phyloP scores from a whole-genome alignment of 2,329 filamentous ascomycete genomes.

The Neonectria magnoliae region DNA sequence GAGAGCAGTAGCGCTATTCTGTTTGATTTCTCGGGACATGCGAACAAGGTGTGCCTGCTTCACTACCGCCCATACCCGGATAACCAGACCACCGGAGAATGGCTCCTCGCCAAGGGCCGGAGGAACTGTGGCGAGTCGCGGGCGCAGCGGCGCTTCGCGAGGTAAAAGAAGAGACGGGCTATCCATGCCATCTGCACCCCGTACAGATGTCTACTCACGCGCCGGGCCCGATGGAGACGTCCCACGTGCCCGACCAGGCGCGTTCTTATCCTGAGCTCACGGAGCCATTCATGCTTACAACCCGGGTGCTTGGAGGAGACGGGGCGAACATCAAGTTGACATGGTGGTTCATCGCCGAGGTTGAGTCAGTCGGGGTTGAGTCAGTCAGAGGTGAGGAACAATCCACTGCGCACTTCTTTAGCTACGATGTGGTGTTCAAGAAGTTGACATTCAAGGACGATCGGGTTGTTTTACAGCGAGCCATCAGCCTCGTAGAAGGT shows the following conservation, averaged over 20 bases:
- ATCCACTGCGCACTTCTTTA: constrained; percentile 18
- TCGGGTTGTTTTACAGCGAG: constrained; percentile 10
- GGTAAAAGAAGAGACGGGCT: constrained; percentile 27
- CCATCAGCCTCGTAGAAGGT: constrained; percentile 14
- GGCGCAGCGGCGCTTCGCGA: constrained; percentile 26
- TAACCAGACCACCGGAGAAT: constrained; percentile 5
- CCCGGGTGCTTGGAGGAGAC: constrained; percentile 2
- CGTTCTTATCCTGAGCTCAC: constrained; percentile 29
- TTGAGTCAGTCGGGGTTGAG: background rate
- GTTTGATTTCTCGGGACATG: constrained; percentile 23
- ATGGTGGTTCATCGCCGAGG: constrained; percentile 24
- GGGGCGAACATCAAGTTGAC: constrained; percentile 19
- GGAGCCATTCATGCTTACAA: constrained; percentile 28
- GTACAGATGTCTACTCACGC: constrained; percentile 25
- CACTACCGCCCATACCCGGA: background rate
- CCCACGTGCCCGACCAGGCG: constrained; percentile 22
- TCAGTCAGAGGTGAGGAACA: background rate
- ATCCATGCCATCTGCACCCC: constrained; percentile 13
- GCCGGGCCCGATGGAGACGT: constrained; percentile 10
- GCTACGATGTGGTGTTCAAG: constrained; percentile 13
- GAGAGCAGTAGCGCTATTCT: constrained; percentile 30
- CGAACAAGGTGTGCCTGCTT: constrained; percentile 25
- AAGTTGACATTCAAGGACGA: constrained; percentile 16
- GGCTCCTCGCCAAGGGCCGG: constrained; percentile 33
- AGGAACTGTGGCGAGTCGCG: constrained; percentile 24